Evolutionary conservation across 306 rosid species (phyloP).

Genomic region (Rubus idaeus): DNA sequence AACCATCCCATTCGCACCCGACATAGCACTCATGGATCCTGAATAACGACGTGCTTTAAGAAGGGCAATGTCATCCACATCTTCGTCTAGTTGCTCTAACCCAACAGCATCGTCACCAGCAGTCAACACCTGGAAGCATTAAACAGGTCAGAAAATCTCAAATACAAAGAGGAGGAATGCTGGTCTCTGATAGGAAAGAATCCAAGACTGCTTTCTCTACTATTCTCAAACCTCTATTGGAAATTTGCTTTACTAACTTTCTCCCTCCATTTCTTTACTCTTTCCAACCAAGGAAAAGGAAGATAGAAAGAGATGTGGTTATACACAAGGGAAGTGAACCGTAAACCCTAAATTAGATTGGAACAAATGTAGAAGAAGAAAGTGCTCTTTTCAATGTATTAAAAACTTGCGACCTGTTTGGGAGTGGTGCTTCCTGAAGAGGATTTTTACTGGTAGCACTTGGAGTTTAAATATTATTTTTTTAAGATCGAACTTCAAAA

Average conservation of each 20-base stretch:
- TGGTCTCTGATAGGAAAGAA: neutral
- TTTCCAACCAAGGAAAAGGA: neutral
- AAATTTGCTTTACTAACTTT: neutral
- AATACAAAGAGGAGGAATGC: neutral
- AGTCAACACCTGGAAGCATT: conserved; percentile 60
- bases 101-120: conserved; percentile 94
- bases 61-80: conserved; percentile 82
- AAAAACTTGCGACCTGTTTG: neutral
- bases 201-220: neutral
- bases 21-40: conserved; percentile 91
- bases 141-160: conserved; percentile 18
- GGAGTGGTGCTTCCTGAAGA: neutral
- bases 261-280: neutral
- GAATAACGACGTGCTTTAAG: conserved; percentile 58
- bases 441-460: neutral
- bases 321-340: neutral
- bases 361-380: neutral
- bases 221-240: neutral
- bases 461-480: too few relatives aligned
- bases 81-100: conserved; percentile 88
- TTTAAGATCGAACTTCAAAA: neutral
- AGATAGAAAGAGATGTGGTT: neutral
- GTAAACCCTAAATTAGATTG: too few relatives aligned
- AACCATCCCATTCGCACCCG: conserved; percentile 90
- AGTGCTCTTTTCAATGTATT: neutral